Percentiles rank a stretch among this genome's conserved stretches.
Conservation (phyloP, 1,139 yeast species). For the Hemisphaericaspora subhashii region DNA sequence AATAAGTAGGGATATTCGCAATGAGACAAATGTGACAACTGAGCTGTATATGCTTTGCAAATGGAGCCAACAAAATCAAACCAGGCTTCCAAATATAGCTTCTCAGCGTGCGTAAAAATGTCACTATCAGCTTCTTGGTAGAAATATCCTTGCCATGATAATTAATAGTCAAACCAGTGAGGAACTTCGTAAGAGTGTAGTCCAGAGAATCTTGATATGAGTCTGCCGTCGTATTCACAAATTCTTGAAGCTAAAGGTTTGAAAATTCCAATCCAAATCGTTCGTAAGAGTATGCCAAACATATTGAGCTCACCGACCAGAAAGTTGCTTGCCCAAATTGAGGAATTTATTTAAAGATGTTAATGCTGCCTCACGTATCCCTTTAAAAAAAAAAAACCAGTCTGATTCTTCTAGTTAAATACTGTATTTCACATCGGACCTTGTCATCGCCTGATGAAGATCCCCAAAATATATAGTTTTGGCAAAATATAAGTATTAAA, state of each 20-base stretch:
- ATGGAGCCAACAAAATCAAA: background rate
- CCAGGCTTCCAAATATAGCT: background rate
- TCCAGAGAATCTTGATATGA: background rate
- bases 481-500: background rate
- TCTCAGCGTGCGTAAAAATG: background rate
- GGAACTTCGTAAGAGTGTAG: background rate
- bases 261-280: background rate
- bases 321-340: constrained; percentile 18
- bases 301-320: constrained; percentile 8
- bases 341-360: constrained; percentile 10
- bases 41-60: background rate
- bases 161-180: background rate
- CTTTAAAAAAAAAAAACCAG: background rate
- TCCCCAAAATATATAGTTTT: background rate
- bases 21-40: too few species aligned
- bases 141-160: background rate
- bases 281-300: background rate
- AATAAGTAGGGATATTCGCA: too few species aligned
- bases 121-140: background rate
- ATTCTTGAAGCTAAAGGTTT: constrained; percentile 3
- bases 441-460: background rate
- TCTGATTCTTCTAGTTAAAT: background rate
- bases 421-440: background rate
- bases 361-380: background rate
- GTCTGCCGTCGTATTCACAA: background rate